Evolutionary conservation across 306 rosid species (phyloP).

Genomic region (Rosa rugosa): DNA sequence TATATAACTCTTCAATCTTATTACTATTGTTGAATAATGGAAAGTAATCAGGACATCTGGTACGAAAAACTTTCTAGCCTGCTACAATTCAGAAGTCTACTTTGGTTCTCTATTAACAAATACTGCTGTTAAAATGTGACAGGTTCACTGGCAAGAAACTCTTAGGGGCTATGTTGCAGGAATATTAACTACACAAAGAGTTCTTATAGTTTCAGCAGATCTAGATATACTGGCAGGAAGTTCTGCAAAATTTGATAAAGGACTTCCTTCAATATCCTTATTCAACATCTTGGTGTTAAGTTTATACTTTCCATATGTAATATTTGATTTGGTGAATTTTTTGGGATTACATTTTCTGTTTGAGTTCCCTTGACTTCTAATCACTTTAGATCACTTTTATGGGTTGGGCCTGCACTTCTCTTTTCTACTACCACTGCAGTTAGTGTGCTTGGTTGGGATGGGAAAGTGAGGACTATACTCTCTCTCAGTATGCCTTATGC

Average conservation of each 20-base stretch:
- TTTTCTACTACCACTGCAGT: constrained; percentile 90
- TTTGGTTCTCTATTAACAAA: neutral
- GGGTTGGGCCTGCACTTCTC: constrained; percentile 98
- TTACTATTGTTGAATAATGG: neutral
- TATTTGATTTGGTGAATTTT: constrained; percentile 9
- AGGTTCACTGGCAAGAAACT: constrained; percentile 99
- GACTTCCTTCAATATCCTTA: constrained; percentile 97
- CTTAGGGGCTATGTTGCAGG: constrained; percentile 94
- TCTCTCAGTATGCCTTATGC: constrained; percentile 77
- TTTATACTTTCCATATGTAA: neutral
- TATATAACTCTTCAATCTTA: constrained; percentile 9
- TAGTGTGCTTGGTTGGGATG: constrained; percentile 97
- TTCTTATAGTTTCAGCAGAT: constrained; percentile 84
- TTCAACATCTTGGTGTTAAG: constrained; percentile 16
- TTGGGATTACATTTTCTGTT: constrained; percentile 23
- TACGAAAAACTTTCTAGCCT: neutral
- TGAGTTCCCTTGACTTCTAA: constrained; percentile 56
- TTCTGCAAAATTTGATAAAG: constrained; percentile 77
- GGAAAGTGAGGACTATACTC: constrained; percentile 88
- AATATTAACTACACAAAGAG: constrained; percentile 79
- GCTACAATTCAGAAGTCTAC: too few relatives aligned
- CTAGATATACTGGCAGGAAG: constrained; percentile 84
- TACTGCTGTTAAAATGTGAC: constrained; percentile 30
- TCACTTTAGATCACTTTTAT: constrained; percentile 90
- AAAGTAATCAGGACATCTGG: neutral